Percentiles rank a stretch among this genome's conserved stretches.
Conservation (phyloP, 176 grass and related monocot species). For the Bolboschoenus planiculmis region DNA sequence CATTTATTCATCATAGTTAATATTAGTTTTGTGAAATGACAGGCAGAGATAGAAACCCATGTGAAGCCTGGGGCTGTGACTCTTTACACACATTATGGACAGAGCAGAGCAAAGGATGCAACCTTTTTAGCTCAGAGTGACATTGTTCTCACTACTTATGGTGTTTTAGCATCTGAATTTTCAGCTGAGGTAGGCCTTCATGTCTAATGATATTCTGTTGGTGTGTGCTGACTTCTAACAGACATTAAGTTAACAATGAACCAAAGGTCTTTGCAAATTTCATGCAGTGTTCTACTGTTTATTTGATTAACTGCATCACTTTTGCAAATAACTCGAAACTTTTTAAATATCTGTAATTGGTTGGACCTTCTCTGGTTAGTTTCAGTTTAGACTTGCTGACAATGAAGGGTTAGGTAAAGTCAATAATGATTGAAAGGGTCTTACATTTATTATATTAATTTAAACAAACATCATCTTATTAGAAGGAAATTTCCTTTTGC, state of each 20-base stretch:
- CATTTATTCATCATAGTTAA: slow-evolving; percentile 10
- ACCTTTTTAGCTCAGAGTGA: slow-evolving; percentile 61
- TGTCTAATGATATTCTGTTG: slow-evolving; percentile 22
- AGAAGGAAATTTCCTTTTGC: neutral
- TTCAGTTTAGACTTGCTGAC: neutral
- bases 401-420: neutral
- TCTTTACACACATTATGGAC: slow-evolving; percentile 93
- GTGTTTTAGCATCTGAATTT: slow-evolving; percentile 90
- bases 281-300: neutral
- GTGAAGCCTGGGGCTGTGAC: slow-evolving; percentile 46
- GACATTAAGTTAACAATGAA: neutral
- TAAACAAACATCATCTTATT: neutral
- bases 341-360: neutral
- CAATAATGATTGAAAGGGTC: neutral
- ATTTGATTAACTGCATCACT: neutral
- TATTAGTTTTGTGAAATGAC: slow-evolving; percentile 22
- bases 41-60: slow-evolving; percentile 93
- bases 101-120: slow-evolving; percentile 82
- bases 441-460: neutral
- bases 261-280: neutral
- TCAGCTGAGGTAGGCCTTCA: slow-evolving; percentile 53
- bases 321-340: neutral
- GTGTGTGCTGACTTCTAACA: neutral
- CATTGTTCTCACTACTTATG: slow-evolving; percentile 93
- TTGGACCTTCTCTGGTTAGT: neutral